Percentiles rank a stretch among this genome's conserved stretches.
phyloP scores from a whole-genome alignment of 2,329 filamentous ascomycete species.

The Colletotrichum sansevieriae region DNA sequence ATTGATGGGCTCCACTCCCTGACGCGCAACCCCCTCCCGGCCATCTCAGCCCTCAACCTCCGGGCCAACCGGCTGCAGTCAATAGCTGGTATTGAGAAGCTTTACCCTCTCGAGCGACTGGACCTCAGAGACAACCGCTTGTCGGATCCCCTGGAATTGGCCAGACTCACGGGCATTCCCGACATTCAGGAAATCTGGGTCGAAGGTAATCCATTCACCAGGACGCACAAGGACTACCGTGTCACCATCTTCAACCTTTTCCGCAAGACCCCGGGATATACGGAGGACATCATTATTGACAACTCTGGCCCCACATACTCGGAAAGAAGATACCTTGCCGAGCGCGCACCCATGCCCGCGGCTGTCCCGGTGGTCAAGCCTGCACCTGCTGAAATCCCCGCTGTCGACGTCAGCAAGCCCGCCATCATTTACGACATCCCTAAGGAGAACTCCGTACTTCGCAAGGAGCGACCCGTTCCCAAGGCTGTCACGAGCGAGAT shows the following conservation, averaged over 20 bases:
- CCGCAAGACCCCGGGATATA: slow-evolving; percentile 88
- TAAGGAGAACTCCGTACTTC: slow-evolving; percentile 65
- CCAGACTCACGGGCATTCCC: slow-evolving; percentile 88
- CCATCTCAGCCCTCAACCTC: slow-evolving; percentile 93
- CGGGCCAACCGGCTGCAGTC: slow-evolving; percentile 89
- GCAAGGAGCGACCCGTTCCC: slow-evolving; percentile 70
- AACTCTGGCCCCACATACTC: slow-evolving; percentile 84
- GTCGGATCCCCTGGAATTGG: slow-evolving; percentile 91
- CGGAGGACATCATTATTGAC: slow-evolving; percentile 91
- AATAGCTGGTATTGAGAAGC: slow-evolving; percentile 88
- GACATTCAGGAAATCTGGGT: slow-evolving; percentile 95
- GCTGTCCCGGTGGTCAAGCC: slow-evolving; percentile 84
- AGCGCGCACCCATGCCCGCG: slow-evolving; percentile 81
- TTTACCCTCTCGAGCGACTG: slow-evolving; percentile 88
- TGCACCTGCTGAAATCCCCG: slow-evolving; percentile 70
- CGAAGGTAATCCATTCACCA: slow-evolving; percentile 90
- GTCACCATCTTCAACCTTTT: slow-evolving; percentile 97
- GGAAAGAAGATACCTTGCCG: slow-evolving; percentile 86
- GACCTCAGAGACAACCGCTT: slow-evolving; percentile 93
- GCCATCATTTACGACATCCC: slow-evolving; percentile 67
- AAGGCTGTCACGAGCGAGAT: slow-evolving; percentile 69
- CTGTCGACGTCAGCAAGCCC: slow-evolving; percentile 77
- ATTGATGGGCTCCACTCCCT: slow-evolving; percentile 94
- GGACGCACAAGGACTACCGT: slow-evolving; percentile 86
- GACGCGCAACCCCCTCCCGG: slow-evolving; percentile 86